phyloP scores from a whole-genome alignment of 2,329 filamentous ascomycete species.

The Ophiostoma angusticollis region DNA sequence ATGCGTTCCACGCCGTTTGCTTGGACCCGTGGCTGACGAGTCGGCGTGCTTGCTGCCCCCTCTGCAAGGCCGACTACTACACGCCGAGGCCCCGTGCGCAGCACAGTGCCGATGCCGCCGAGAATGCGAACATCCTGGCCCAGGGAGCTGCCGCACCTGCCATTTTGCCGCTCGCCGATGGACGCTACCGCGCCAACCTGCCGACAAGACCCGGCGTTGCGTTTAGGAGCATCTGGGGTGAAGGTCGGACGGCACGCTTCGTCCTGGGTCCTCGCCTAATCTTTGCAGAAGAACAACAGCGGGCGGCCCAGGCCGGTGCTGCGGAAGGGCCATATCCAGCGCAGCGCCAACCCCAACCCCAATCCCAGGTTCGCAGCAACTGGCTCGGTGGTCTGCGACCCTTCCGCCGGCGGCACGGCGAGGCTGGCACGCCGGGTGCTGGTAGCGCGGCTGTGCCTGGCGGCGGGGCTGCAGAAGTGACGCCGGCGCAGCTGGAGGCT shows the following conservation, averaged over 20 bases:
- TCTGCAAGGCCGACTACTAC: constrained; percentile 98
- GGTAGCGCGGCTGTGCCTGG: constrained; percentile 17
- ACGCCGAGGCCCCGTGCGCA: constrained; percentile 72
- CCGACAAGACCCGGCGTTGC: constrained; percentile 29
- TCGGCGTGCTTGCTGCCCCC: constrained; percentile 84
- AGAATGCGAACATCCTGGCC: no score
- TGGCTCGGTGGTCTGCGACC: constrained; percentile 4
- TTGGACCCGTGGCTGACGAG: constrained; percentile 95
- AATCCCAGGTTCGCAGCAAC: background rate
- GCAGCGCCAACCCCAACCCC: background rate
- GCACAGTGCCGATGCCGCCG: constrained; percentile 19
- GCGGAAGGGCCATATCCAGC: no score
- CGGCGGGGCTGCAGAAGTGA: constrained; percentile 17
- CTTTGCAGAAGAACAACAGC: background rate
- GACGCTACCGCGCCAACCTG: constrained; percentile 31
- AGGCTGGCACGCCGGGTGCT: background rate
- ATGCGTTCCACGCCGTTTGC: constrained; percentile 92
- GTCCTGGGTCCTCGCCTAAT: constrained; percentile 1
- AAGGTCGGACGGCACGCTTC: constrained; percentile 12
- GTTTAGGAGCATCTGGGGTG: constrained; percentile 25
- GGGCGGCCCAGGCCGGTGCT: no score
- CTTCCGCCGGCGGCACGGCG: constrained; percentile 6
- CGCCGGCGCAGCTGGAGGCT: constrained; percentile 24
- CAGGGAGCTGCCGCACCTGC: constrained; percentile 19
- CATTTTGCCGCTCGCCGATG: constrained; percentile 16